A percentile compares a stretch with the other conserved stretches of the same genome.
These are phyloP conservation scores for Curvularia spicifera DNA, from an alignment of 2,329 filamentous ascomycete genomes.

Conservation along the genomic window DNA sequence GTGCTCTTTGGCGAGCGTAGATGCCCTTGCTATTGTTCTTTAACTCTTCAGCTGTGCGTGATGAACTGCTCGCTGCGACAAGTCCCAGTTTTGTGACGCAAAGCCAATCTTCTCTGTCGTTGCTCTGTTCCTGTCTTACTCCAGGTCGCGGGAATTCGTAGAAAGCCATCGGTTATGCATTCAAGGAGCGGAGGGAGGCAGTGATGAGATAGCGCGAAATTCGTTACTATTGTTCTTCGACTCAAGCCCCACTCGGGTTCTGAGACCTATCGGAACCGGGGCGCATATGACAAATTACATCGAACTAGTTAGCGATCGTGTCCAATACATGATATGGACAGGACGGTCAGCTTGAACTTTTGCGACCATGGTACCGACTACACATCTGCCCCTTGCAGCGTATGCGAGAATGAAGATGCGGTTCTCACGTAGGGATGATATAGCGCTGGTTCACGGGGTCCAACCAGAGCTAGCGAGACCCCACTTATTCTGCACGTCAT, in stretches of 20 bases:
- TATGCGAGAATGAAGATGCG: background rate
- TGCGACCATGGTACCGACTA: background rate
- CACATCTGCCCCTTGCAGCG: background rate
- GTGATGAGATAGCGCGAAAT: conserved; percentile 20
- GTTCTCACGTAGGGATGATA: background rate
- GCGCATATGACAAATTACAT: conserved; percentile 3
- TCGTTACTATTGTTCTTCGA: conserved; percentile 48
- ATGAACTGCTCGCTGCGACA: conserved; percentile 8
- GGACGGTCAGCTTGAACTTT: background rate
- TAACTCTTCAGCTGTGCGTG: conserved; percentile 14
- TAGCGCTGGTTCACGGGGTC: background rate
- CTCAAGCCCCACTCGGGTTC: conserved; percentile 19
- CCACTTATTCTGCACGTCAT: conserved; percentile 24
- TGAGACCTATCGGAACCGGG: conserved; percentile 20
- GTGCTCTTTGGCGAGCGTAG: conserved; percentile 14
- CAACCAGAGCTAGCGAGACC: conserved; percentile 1
- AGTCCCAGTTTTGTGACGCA: conserved; percentile 7
- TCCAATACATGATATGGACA: background rate
- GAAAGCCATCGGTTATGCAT: conserved; percentile 10
- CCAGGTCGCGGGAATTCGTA: conserved; percentile 5
- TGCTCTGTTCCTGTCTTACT: conserved; percentile 23
- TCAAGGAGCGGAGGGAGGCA: conserved; percentile 20
- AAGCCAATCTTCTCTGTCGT: conserved; percentile 13
- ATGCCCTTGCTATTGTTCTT: conserved; percentile 34
- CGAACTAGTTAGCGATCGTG: background rate